A percentile compares a stretch with the other conserved stretches of the same genome.
phyloP scores from a whole-genome alignment of 495 filamentous ascomycete species.

The Aspergillus hancockii region DNA sequence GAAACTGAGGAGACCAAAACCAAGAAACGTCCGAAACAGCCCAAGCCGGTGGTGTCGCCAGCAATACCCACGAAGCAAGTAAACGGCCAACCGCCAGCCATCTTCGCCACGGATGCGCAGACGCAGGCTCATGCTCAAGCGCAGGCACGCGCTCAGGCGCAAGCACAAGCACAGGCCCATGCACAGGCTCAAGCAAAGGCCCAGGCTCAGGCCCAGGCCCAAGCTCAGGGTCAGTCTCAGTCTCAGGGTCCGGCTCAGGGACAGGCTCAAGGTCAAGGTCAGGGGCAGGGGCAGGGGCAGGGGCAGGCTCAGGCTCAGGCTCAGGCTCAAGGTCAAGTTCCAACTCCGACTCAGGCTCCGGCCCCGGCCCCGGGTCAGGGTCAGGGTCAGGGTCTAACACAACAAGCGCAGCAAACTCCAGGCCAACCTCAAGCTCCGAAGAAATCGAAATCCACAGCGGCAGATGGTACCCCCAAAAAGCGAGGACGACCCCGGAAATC shows the following conservation, averaged over 20 bases:
- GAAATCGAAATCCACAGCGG: not conserved
- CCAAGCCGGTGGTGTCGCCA: conserved; percentile 3
- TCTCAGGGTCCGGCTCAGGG: not conserved
- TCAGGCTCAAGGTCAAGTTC: not conserved
- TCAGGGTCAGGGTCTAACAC: too few relatives aligned
- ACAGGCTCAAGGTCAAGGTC: not conserved
- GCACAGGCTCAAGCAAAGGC: not conserved
- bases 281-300: not conserved
- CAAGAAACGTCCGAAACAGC: conserved; percentile 1
- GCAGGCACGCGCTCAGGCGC: not conserved
- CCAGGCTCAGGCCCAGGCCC: not conserved
- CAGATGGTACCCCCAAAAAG: conserved; percentile 14
- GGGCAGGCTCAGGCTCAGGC: not conserved
- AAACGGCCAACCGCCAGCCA: conserved; percentile 14
- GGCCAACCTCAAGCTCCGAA: too few relatives aligned
- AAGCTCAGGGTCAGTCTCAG: not conserved
- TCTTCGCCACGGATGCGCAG: conserved; percentile 11
- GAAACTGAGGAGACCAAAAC: not conserved
- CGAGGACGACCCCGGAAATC: conserved; percentile 26
- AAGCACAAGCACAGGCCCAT: not conserved
- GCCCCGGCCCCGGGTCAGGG: not conserved
- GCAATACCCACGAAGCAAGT: conserved; percentile 5
- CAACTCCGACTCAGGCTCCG: not conserved
- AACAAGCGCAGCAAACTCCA: too few relatives aligned
- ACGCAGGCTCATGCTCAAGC: conserved; percentile 3